These are phyloP conservation scores for Populus deltoides DNA, from an alignment of 345 rosid species.

Conservation along the genomic window DNA sequence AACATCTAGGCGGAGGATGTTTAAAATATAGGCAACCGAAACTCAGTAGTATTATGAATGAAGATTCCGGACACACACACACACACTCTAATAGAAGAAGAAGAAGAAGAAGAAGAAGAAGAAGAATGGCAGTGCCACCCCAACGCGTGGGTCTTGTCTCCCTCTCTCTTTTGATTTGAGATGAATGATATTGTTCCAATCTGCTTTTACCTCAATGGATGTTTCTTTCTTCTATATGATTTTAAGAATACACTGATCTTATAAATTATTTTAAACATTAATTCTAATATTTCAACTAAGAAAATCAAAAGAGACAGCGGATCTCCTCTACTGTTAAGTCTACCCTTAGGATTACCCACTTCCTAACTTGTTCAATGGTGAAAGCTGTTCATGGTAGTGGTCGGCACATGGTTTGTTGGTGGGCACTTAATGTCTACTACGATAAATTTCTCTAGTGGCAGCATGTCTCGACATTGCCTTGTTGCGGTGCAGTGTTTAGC, in stretches of 20 bases:
- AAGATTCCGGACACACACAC: background rate
- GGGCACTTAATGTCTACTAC: background rate
- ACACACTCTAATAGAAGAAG: background rate
- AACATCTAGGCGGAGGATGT: background rate
- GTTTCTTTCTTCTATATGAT: background rate
- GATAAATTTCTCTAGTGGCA: background rate
- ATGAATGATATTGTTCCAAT: background rate
- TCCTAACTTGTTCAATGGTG: background rate
- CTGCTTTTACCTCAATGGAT: background rate
- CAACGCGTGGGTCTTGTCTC: background rate
- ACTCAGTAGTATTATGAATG: background rate
- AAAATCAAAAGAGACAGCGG: background rate
- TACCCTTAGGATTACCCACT: background rate
- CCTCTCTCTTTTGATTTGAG: background rate
- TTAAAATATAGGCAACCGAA: background rate
- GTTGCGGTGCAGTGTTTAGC: background rate
- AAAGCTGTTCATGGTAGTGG: background rate
- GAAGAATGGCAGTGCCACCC: background rate
- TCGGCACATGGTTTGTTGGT: background rate
- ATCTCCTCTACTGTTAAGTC: no score
- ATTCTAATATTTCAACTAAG: no score
- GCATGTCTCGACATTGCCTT: background rate
- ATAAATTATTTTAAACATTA: background rate
- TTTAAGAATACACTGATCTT: background rate
- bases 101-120: background rate